Percentiles rank a stretch among this genome's conserved stretches.
These are phyloP conservation scores for Umbelopsis sp. DNA, from an alignment of 192 early-diverging fungal species.

Conservation along the genomic window DNA sequence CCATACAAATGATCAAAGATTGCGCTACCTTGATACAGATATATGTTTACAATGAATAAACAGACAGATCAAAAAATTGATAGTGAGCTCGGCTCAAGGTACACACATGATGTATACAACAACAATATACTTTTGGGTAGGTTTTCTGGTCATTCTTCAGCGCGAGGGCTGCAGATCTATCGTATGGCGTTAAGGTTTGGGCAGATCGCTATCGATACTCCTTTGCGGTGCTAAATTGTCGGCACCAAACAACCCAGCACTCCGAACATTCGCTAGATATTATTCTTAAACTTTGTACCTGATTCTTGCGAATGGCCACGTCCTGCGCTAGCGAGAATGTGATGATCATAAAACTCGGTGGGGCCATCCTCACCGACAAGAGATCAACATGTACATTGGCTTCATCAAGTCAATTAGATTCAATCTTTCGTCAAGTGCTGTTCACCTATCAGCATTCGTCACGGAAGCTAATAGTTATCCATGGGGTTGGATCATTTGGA, in stretches of 20 bases:
- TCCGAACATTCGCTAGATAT: no score
- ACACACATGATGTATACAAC: background rate
- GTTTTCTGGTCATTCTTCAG: background rate
- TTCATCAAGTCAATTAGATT: no score
- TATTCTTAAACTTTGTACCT: background rate
- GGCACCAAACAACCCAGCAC: no score
- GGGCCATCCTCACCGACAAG: background rate
- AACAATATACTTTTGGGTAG: background rate
- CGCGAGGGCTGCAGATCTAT: background rate
- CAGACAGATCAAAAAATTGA: background rate
- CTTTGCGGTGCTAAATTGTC: no score
- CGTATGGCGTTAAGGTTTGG: background rate
- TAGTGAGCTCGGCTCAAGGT: background rate
- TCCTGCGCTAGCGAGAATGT: background rate
- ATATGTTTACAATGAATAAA: background rate
- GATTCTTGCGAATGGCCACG: background rate
- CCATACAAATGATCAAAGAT: no score
- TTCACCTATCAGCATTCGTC: background rate
- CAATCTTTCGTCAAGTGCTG: background rate
- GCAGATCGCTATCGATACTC: background rate
- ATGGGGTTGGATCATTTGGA: constrained; percentile 44
- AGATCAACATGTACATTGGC: constrained; percentile 5
- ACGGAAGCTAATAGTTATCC: constrained; percentile 27
- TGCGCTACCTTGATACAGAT: background rate
- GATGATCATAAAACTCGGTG: background rate